Evolutionary conservation across 495 filamentous ascomycete genomes (phyloP), one percentile per base, ranked within the genome.

Genomic region (Penicillium tannophilum): DNA sequence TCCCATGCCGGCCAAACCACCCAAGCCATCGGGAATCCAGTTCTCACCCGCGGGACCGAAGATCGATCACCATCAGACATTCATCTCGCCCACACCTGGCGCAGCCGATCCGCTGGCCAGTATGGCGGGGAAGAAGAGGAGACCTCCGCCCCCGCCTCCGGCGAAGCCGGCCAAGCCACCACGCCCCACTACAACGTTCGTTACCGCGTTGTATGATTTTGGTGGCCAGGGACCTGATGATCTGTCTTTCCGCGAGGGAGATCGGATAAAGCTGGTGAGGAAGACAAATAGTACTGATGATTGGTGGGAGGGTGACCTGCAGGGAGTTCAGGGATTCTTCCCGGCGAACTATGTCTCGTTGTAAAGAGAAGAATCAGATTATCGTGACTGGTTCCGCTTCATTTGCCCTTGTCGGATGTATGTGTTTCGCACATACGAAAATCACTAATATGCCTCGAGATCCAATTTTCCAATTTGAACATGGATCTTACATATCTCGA

Each of bases 241-340:
- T 74, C 71, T 98, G 48, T 82, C 80, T 11, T 97, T 98, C 72
- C 79, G 76, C 10, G 89, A 95, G 72, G 93, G 93, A 0, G 93
- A 96, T 61, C 82, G 83, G 61, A 97, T 98, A 63, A 85, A 82
- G 53, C 87, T 98, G 3, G 68, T 94, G 19, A 89, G 89, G 77
- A 90, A 88, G 78, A 97, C 93, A 2, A 84, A 84, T 19, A 94
- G 89, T 54, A 88, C 84, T 30, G 90, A 97, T 72, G 93, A 97
- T 66, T 98, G 93, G 93, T 98, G 93, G 93, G 86, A 91, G 55
- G 93, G 93, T 17, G 92, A 97, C 72, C 53, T 96, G 30, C 74
- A 80, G 49, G 94, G 93, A 3, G 69, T 75, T 23, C 82, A 81
- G 67, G 93, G 93, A 10, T 87, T 76, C 63, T 98, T 97, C 72